Evolutionary conservation across 352 stramenopile species (phyloP).

Genomic region (Lagenidium giganteum): DNA sequence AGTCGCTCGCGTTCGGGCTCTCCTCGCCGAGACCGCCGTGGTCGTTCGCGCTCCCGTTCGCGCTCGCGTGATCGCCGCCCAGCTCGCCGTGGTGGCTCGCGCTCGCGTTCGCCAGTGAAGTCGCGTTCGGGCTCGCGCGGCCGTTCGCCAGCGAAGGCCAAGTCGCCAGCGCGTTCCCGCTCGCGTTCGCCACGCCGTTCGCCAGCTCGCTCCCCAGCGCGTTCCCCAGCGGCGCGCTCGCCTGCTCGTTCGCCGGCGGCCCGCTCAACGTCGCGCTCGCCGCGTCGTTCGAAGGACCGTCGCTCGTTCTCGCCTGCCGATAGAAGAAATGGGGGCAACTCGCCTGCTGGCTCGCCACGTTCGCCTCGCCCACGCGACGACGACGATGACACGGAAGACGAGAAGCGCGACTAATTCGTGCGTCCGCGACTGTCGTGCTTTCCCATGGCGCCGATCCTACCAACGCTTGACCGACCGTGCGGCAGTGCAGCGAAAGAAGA

Average conservation of each 20-base stretch:
- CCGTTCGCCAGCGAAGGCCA: slow-evolving; percentile 26
- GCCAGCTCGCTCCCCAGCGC: slow-evolving; percentile 34
- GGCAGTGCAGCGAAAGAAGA: too few relatives aligned
- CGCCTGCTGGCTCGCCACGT: slow-evolving; percentile 57
- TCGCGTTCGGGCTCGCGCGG: slow-evolving; percentile 32
- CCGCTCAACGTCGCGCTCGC: slow-evolving; percentile 25
- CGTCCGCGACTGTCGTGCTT: too few relatives aligned
- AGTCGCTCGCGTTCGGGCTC: slow-evolving; percentile 39
- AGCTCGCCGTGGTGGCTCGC: slow-evolving; percentile 13
- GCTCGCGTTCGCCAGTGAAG: slow-evolving; percentile 43
- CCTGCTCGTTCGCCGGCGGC: slow-evolving; percentile 14
- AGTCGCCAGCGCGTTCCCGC: slow-evolving; percentile 22
- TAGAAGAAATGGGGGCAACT: slow-evolving; percentile 32
- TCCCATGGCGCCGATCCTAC: too few relatives aligned
- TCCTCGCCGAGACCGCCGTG: slow-evolving; percentile 27
- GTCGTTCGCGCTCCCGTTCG: slow-evolving; percentile 34
- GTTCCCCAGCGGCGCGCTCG: slow-evolving; percentile 23
- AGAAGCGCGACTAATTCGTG: too few relatives aligned
- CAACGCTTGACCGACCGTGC: too few relatives aligned
- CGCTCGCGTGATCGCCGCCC: slow-evolving; percentile 25
- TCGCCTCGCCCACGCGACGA: slow-evolving; percentile 32
- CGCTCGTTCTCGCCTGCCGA: slow-evolving; percentile 45
- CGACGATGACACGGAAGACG: slow-evolving; percentile 22
- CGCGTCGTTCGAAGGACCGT: slow-evolving; percentile 14
- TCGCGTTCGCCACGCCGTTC: slow-evolving; percentile 25